Conservation (phyloP, 2,329 filamentous ascomycete genomes). For the Phaeosphaeriaceae sp. region DNA sequence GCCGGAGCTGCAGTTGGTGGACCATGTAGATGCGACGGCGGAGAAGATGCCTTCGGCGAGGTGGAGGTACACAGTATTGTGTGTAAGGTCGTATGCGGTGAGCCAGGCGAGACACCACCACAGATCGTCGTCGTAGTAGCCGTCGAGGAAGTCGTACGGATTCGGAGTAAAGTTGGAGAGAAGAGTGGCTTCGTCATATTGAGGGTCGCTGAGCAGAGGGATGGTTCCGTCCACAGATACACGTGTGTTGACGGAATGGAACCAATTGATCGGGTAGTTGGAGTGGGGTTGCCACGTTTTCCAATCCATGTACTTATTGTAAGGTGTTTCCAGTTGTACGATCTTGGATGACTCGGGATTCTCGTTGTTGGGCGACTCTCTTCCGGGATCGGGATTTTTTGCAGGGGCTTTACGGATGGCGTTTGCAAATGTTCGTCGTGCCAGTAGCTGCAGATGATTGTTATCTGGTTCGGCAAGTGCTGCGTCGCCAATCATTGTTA, state of each 20-base stretch:
- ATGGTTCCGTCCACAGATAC: constrained; percentile 17
- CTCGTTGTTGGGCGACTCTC: constrained; percentile 18
- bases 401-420: constrained; percentile 47
- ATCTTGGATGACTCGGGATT: constrained; percentile 13
- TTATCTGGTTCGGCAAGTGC: constrained; percentile 39
- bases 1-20: constrained; percentile 53
- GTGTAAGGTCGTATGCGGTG: constrained; percentile 61
- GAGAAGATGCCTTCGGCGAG: constrained; percentile 59
- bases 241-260: neutral
- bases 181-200: constrained; percentile 8
- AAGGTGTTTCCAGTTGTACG: constrained; percentile 19
- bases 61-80: constrained; percentile 53
- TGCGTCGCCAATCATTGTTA: constrained; percentile 68
- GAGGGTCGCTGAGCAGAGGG: constrained; percentile 1
- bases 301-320: constrained; percentile 28
- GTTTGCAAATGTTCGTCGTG: constrained; percentile 52
- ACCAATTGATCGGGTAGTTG: constrained; percentile 30
- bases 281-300: constrained; percentile 23
- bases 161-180: constrained; percentile 15
- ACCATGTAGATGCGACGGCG: constrained; percentile 50
- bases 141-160: constrained; percentile 48
- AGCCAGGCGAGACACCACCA: constrained; percentile 62
- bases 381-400: constrained; percentile 38
- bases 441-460: constrained; percentile 44
- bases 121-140: constrained; percentile 61